Base-by-base conservation (phyloP, 1,284 basidiomycete genomes). In the Pholiota adiposa region DNA sequence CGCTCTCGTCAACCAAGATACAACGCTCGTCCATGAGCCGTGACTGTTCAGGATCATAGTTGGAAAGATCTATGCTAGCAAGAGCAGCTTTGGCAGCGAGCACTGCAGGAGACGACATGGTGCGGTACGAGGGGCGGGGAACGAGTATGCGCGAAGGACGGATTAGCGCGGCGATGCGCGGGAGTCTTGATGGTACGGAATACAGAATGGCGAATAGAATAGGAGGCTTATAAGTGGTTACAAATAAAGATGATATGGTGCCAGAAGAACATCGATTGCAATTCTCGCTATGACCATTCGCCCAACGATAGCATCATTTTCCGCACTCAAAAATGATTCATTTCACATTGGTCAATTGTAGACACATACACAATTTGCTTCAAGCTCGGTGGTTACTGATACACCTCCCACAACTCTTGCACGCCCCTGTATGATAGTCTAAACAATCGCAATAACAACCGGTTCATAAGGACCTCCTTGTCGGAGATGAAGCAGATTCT, bases 21-120 rank as follows among this genome's bases (percentile, higher is more conserved):
- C 97, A 97, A 61, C 94, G 83, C 77, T 99, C 97, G 68, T 97
- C 94, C 97, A 99, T 99, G 62, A 99, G 83, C 62, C 91, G 86
- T 49, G 88, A 88, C 70, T 94, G 92, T 68, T 92, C 89, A 2
- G 87, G 79, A 69, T 94, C 92, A 81, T 94, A 94, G 58, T 69
- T 80, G n/a, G 82, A 83, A 50, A 94, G 77, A 72, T 93, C 91
- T 63, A 92, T 81, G 68, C 79, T 87, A 16, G 89, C 83, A 63
- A 93, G 83, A 52, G 81, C 78, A 51, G 86, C 82, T 56, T 77
- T 78, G 33, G 87, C 87, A 62, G 89, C 86, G 55, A 76, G 70
- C 52, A 85, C 76, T 46, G 88, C 86, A 59, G 79, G 85, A 40
- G 85, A 86, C 41, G 81, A 66, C 84, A 84, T 86, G 33, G 55